A percentile compares a stretch with the other conserved stretches of the same genome.
Conservation (phyloP, 106 monocot genomes). For the Dioscorea alata region DNA sequence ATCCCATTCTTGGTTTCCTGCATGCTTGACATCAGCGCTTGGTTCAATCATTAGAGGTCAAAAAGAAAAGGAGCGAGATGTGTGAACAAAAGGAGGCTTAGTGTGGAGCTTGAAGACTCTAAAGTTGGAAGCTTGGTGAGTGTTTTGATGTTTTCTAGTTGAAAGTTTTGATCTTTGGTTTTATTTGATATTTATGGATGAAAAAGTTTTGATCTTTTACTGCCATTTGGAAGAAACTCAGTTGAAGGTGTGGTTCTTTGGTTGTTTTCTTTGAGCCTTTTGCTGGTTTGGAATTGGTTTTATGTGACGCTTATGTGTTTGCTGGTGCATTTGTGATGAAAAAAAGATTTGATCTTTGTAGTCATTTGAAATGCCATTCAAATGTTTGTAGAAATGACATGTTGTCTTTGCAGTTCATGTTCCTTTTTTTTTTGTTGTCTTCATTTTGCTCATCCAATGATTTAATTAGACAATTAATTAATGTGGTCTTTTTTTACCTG, state of each 20-base stretch:
- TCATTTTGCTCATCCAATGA: not conserved
- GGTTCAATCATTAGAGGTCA: conserved; percentile 15
- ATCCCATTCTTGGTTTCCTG: conserved; percentile 12
- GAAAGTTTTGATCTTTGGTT: not conserved
- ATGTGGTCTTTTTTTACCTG: not conserved
- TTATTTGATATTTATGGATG: not conserved
- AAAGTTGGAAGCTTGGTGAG: not conserved
- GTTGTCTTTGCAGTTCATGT: not conserved
- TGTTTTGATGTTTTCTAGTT: not conserved
- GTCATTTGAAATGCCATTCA: not conserved
- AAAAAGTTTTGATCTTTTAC: not conserved
- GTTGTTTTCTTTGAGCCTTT: not conserved
- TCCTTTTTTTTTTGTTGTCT: no score
- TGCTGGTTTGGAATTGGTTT: not conserved
- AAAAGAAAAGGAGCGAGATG: not conserved
- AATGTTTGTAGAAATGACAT: not conserved
- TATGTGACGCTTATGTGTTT: not conserved
- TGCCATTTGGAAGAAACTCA: not conserved
- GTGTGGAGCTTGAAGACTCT: not conserved
- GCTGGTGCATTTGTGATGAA: not conserved
- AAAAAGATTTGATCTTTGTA: not conserved
- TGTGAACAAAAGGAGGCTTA: conserved; percentile 2
- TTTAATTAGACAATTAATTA: not conserved
- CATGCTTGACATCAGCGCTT: conserved; percentile 25
- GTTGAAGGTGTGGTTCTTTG: not conserved